Evolutionary conservation across 2,329 filamentous ascomycete species (phyloP).

Genomic region (Tolypocladium nubicola): DNA sequence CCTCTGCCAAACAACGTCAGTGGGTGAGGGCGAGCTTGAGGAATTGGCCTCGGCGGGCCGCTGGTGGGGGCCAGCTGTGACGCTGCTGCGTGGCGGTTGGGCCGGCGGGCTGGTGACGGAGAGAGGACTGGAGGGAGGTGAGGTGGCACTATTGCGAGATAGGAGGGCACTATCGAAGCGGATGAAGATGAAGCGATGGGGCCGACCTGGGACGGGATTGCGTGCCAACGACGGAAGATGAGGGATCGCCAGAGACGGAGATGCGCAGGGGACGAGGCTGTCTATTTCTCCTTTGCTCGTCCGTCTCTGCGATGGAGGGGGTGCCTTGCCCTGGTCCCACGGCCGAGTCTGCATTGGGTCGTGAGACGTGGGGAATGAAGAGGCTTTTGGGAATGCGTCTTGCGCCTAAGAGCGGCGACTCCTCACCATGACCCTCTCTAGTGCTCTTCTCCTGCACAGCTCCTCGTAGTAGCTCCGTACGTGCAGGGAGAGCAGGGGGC

Average conservation of each 20-base stretch:
- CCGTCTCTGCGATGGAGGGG: background rate
- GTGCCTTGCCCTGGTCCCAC: background rate
- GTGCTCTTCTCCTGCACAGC: background rate
- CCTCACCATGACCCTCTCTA: background rate
- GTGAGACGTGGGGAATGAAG: background rate
- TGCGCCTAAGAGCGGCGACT: background rate
- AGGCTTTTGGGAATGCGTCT: background rate
- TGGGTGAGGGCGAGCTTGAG: constrained; percentile 2
- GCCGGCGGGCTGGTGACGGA: background rate
- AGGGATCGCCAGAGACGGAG: background rate
- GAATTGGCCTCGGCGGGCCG: constrained; percentile 8
- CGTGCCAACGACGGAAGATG: background rate
- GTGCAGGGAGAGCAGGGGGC: background rate
- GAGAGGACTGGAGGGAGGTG: background rate
- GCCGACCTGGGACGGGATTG: background rate
- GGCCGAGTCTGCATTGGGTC: background rate
- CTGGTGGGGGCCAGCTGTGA: constrained; percentile 4
- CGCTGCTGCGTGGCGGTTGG: constrained; percentile 2
- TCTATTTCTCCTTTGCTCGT: background rate
- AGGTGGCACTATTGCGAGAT: background rate
- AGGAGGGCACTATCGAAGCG: background rate
- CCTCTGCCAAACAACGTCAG: constrained; percentile 6
- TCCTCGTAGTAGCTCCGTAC: background rate
- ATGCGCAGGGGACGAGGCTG: background rate
- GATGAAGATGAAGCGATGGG: background rate